Conservation (phyloP, 2,329 filamentous ascomycete genomes). For the Nemania abortiva region DNA sequence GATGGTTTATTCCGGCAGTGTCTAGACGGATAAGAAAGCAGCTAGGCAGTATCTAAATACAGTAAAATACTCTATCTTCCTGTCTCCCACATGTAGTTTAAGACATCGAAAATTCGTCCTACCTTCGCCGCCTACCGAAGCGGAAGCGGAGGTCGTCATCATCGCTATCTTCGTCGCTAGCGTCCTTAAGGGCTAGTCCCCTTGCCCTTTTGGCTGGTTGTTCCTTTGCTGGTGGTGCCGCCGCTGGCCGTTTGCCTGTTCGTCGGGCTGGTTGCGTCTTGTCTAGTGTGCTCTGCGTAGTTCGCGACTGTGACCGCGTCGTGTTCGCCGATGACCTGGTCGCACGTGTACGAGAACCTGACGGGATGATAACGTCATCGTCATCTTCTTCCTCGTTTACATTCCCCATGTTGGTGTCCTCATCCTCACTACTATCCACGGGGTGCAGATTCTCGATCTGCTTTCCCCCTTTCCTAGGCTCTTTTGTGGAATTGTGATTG, state of each 20-base stretch:
- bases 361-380: constrained; percentile 37
- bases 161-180: constrained; percentile 55
- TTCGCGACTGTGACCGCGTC: constrained; percentile 38
- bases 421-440: constrained; percentile 46
- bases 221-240: constrained; percentile 52
- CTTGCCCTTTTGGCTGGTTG: constrained; percentile 54
- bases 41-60: constrained; percentile 10
- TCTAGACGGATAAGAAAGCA: neutral
- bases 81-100: neutral
- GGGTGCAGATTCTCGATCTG: constrained; percentile 35
- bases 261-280: constrained; percentile 44
- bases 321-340: constrained; percentile 51
- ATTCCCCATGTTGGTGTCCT: constrained; percentile 35
- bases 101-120: neutral
- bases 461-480: constrained; percentile 31
- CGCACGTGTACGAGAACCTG: constrained; percentile 45
- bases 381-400: constrained; percentile 45
- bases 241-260: constrained; percentile 50
- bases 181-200: constrained; percentile 39
- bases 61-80: neutral
- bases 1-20: constrained; percentile 5
- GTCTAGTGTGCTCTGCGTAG: constrained; percentile 39
- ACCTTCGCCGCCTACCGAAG: constrained; percentile 62
- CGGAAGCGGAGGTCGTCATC: constrained; percentile 70
- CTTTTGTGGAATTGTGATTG: constrained; percentile 2